A percentile compares a stretch with the other conserved stretches of the same genome.
Conservation (phyloP, 495 filamentous ascomycete species). For the Talaromyces borbonicus region DNA sequence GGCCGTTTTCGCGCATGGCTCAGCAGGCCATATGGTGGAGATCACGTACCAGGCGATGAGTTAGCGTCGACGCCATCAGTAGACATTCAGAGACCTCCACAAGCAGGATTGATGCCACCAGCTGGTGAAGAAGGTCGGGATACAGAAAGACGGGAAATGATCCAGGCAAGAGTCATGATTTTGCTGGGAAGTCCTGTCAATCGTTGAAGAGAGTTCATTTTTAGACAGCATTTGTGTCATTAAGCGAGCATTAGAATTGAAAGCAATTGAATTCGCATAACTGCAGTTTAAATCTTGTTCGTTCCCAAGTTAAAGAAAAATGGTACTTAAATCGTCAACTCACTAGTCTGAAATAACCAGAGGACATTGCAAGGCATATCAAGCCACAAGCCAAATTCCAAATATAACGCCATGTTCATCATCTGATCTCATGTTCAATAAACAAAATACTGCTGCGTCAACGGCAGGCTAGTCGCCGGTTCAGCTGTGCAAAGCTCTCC, state of each 20-base stretch:
- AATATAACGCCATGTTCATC: no score
- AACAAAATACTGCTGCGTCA: slow-evolving; percentile 74
- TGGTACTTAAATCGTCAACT: no score
- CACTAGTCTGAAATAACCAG: no score
- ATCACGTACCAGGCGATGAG: background rate
- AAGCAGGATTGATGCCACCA: background rate
- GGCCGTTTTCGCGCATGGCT: background rate
- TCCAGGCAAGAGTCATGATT: slow-evolving; percentile 5
- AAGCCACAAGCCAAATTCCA: no score
- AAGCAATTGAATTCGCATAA: background rate
- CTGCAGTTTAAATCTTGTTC: background rate
- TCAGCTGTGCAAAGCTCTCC: slow-evolving; percentile 65
- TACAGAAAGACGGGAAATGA: slow-evolving; percentile 3
- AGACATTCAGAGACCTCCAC: background rate
- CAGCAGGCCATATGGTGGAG: background rate
- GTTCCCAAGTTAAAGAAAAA: no score
- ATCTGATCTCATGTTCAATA: slow-evolving; percentile 54
- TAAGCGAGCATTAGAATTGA: background rate
- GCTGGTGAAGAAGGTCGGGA: background rate
- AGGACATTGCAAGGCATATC: no score
- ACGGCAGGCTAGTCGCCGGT: slow-evolving; percentile 60
- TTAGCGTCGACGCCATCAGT: background rate
- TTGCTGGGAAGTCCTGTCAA: slow-evolving; percentile 4
- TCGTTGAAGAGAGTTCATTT: background rate
- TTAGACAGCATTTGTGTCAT: background rate